phyloP scores from a whole-genome alignment of 2,329 filamentous ascomycete species.

The Colletotrichum falcatum region DNA sequence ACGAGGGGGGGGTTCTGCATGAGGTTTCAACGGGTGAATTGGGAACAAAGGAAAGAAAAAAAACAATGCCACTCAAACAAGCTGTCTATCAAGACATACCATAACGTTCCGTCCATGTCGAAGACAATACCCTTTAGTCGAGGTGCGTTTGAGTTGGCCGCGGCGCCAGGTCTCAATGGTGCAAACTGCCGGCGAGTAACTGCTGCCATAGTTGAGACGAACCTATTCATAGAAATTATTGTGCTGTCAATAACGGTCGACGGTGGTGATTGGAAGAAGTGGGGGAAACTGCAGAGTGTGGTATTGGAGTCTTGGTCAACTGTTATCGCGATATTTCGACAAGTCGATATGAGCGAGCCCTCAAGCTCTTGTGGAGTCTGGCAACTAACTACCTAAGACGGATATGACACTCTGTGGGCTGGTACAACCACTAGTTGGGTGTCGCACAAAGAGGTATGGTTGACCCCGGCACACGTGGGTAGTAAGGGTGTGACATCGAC shows the following conservation, averaged over 20 bases:
- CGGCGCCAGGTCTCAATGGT: slow-evolving; percentile 59
- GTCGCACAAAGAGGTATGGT: not conserved
- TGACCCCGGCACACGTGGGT: not conserved
- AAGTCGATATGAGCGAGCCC: slow-evolving; percentile 11
- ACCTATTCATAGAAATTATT: slow-evolving; percentile 43
- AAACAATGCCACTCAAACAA: not conserved
- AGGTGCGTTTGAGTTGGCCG: slow-evolving; percentile 52
- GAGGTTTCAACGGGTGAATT: not conserved
- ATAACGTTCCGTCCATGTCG: slow-evolving; percentile 95
- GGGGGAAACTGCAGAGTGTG: not conserved
- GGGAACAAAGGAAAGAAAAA: too few species aligned
- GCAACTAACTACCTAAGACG: slow-evolving; percentile 17
- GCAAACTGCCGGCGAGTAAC: slow-evolving; percentile 63
- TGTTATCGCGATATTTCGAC: slow-evolving; percentile 4
- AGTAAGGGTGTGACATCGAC: slow-evolving; percentile 16
- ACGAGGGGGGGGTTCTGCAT: not conserved
- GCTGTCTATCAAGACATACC: slow-evolving; percentile 65
- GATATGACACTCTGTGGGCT: not conserved
- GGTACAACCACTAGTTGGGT: not conserved
- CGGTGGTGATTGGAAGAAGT: not conserved
- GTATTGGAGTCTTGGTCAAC: not conserved
- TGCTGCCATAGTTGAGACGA: slow-evolving; percentile 58
- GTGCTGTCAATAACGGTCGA: not conserved
- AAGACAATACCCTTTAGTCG: slow-evolving; percentile 77
- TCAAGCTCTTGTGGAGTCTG: not conserved